Base-by-base conservation (phyloP, 2,329 filamentous ascomycete genomes). In the Curvularia sp. region DNA sequence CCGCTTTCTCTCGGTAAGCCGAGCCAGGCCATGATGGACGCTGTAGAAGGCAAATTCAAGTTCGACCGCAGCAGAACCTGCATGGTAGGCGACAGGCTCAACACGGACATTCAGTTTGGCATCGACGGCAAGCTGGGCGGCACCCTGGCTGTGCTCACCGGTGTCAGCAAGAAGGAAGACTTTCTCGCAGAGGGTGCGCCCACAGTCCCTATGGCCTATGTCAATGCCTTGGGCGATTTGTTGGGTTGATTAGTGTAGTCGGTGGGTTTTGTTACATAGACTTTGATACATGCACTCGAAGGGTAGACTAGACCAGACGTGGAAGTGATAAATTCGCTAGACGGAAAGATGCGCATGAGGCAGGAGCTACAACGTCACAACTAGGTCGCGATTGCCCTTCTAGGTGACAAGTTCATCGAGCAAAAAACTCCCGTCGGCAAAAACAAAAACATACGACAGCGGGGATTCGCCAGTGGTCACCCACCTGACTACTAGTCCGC, bases 1-100 rank as follows among this genome's bases (percentile, higher is more conserved):
- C 94, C 95, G 0, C 79, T 92, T 31, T 88, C 91, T 3, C 81
- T 98, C 41, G 95, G 95, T 0, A 99, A 99, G 81, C 95, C 95
- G 3, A 97, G 92, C 75, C 93, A 97, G 81, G 94, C 94, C 4
- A 99, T 99, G 95, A 97, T 99, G 94, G 94, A 98, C 77, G 93
- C 95, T 3, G 90, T 99, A 57, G 94, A 98, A 82, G 94, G 94
- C 58, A 97, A 96, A 78, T 97, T 98, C 77, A 85, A 90, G 66
- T 89, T 99, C 53, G 89, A 98, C 76, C 86, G 93, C 38, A 86
- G 84, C 60, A 88, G 88, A 67, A 91, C 95, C 0, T 98, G 95
- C 79, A 99, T 99, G 95, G 86, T 99, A 43, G 95, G 95, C 6
- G 95, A 99, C 77, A 85, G 95, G 30, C 82, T 97, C 63, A 91